Evolutionary conservation across 495 filamentous ascomycete genomes (phyloP), one percentile per base, ranked within the genome.

Genomic region (Penicillium goetzii): DNA sequence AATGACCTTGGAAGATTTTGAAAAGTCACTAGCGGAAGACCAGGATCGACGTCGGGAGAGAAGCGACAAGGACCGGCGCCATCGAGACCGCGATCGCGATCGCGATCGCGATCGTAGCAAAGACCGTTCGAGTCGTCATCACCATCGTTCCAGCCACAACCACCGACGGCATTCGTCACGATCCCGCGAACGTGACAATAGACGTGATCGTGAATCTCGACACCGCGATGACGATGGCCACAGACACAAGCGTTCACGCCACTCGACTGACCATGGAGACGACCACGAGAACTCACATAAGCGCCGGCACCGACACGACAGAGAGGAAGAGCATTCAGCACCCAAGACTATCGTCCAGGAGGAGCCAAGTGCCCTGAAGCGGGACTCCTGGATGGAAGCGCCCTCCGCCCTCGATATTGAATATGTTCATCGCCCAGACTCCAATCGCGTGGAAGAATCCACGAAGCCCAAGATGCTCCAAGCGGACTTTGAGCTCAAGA

Each of bases 381-480:
- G 95, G 60, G 96, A 97, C 76, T 85, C 90, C 5, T 99, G 95
- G 95, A 99, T 99, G 96, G 86, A 93, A 65, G 88, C 88, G 3
- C 93, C 95, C 0, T 90, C 89, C 7, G 86, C 86, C 0, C 72
- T 93, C 19, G 92, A 93, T 54, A 81, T 97, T 58, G 92, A 97
- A 65, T 97, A 95, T 72, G 88, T 90, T 34, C 90, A 94, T 51
- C 86, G 87, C 60, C 85, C 83, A 6, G 74, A 77, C 3, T 84
- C 84, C 59, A 71, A 68, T 52, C 74, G 67, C 36, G 15, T 74
- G 15, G 67, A 81, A 56, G 75, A 76, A 56, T 68, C 70, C 38
- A 63, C 72, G 25, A 84, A 85, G 61, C 66, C 81, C 7, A 78
- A 65, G 26, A 80, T 85, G 51, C 80, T 87, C 10, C 83, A 84